phyloP scores from a whole-genome alignment of 1,284 basidiomycete genomes.

The Amylostereum chailletii region DNA sequence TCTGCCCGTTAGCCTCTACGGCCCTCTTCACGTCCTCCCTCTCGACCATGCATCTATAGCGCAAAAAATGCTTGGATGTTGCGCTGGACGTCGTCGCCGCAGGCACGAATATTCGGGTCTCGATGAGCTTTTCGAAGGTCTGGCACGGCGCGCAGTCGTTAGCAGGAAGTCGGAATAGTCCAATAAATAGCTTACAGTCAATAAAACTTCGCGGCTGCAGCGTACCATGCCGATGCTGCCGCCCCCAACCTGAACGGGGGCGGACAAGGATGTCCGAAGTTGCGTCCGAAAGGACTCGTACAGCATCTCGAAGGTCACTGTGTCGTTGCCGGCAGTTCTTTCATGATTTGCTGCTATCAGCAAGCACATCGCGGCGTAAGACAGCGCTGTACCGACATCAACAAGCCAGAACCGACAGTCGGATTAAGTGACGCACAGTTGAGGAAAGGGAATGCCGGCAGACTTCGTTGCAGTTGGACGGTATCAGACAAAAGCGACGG shows the following conservation, averaged over 20 bases:
- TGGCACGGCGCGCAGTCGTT: constrained; percentile 19
- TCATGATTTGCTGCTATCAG: constrained; percentile 63
- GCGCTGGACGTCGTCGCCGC: constrained; percentile 35
- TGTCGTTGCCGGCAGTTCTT: constrained; percentile 55
- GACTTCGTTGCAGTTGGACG: constrained; percentile 41
- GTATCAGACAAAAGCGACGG: constrained; percentile 30
- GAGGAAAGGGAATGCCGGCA: constrained; percentile 40
- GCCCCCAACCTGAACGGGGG: constrained; percentile 66
- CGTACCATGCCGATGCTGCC: constrained; percentile 68
- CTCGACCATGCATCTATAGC: constrained; percentile 53
- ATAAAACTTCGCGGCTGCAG: constrained; percentile 51
- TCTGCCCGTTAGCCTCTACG: constrained; percentile 57
- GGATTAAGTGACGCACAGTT: constrained; percentile 31
- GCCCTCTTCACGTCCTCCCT: constrained; percentile 52
- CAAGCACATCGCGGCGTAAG: constrained; percentile 68
- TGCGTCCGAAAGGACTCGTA: constrained; percentile 60
- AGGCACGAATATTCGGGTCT: constrained; percentile 41
- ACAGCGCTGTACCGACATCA: constrained; percentile 33
- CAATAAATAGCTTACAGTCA: constrained; percentile 38
- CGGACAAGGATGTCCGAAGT: constrained; percentile 55
- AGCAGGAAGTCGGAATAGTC: neutral
- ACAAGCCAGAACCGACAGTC: neutral
- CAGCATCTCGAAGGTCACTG: constrained; percentile 75
- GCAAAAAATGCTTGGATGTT: constrained; percentile 53
- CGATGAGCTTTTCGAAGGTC: constrained; percentile 62